Conservation (phyloP, 1,284 basidiomycete genomes). For the Heliocybe sulcata region DNA sequence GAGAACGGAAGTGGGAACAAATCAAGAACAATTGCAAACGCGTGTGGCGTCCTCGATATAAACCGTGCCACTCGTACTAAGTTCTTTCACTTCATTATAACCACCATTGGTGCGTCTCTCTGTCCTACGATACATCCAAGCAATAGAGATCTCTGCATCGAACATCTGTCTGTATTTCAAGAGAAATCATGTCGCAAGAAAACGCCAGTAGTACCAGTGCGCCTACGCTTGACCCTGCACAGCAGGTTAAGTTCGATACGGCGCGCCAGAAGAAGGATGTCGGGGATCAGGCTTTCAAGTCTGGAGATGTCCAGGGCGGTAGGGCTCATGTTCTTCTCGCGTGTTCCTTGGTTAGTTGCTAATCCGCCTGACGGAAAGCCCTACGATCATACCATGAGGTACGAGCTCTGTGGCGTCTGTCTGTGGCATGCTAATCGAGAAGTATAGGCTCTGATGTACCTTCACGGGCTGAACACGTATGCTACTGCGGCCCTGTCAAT, state of each 20-base stretch:
- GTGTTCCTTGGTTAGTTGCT: not conserved
- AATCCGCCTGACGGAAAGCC: constrained; percentile 30
- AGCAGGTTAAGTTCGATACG: constrained; percentile 39
- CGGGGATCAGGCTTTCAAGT: constrained; percentile 71
- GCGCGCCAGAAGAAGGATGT: constrained; percentile 67
- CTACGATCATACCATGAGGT: constrained; percentile 63
- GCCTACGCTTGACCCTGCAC: constrained; percentile 19
- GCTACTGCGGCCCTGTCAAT: not conserved
- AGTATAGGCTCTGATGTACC: constrained; percentile 51
- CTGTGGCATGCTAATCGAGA: constrained; percentile 1
- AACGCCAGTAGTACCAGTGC: not conserved
- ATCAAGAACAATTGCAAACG: not conserved
- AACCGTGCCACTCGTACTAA: not conserved
- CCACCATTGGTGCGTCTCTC: not conserved
- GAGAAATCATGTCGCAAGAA: constrained; percentile 2
- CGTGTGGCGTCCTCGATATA: not conserved
- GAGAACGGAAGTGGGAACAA: not conserved
- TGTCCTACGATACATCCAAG: not conserved
- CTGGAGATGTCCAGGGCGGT: constrained; percentile 57
- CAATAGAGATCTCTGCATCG: not conserved
- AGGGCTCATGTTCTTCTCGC: constrained; percentile 15
- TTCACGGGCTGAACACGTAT: constrained; percentile 68
- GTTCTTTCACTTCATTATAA: not conserved
- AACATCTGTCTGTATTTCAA: not conserved
- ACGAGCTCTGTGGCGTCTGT: constrained; percentile 5